Conservation (phyloP, 768 basidiomycete genomes). For the Phlebiopsis flavidoalba region DNA sequence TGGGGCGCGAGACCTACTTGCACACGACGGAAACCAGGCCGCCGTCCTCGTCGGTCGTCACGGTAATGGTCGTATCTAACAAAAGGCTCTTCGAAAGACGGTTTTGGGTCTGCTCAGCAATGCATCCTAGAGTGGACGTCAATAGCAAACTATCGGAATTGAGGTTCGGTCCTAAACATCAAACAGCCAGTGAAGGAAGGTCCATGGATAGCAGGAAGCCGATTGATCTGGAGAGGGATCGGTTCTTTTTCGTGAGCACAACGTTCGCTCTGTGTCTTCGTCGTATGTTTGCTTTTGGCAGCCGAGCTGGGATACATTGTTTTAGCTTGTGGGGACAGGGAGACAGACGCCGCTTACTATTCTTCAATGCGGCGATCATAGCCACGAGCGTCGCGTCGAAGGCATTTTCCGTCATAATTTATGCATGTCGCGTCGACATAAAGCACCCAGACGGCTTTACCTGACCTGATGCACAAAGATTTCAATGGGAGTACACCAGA, state of each 20-base stretch:
- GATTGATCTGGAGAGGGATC: slow-evolving; percentile 41
- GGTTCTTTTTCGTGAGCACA: slow-evolving; percentile 50
- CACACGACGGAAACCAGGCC: slow-evolving; percentile 45
- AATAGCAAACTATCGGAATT: slow-evolving; percentile 43
- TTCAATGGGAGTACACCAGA: slow-evolving; percentile 59
- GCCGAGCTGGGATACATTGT: slow-evolving; percentile 38
- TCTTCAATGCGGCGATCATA: slow-evolving; percentile 80
- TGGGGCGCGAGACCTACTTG: slow-evolving; percentile 45
- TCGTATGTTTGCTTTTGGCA: slow-evolving; percentile 72
- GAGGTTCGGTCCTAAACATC: slow-evolving; percentile 26
- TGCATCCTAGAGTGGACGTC: slow-evolving; percentile 38
- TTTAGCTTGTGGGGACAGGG: neutral
- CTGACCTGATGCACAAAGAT: slow-evolving; percentile 74
- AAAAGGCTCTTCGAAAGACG: slow-evolving; percentile 89
- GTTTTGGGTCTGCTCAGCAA: slow-evolving; percentile 78
- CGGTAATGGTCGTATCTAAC: slow-evolving; percentile 63
- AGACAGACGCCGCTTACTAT: slow-evolving; percentile 49
- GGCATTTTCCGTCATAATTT: slow-evolving; percentile 94
- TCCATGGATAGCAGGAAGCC: slow-evolving; percentile 46
- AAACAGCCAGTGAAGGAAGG: slow-evolving; percentile 87
- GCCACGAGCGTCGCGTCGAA: slow-evolving; percentile 89
- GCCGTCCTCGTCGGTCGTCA: slow-evolving; percentile 50
- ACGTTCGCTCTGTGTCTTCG: slow-evolving; percentile 57
- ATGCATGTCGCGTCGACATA: slow-evolving; percentile 95
- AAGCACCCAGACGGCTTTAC: slow-evolving; percentile 86